A percentile compares a stretch with the other conserved stretches of the same genome.
Conservation (phyloP, 1,284 basidiomycete species). For the Laetiporus sulphureus region DNA sequence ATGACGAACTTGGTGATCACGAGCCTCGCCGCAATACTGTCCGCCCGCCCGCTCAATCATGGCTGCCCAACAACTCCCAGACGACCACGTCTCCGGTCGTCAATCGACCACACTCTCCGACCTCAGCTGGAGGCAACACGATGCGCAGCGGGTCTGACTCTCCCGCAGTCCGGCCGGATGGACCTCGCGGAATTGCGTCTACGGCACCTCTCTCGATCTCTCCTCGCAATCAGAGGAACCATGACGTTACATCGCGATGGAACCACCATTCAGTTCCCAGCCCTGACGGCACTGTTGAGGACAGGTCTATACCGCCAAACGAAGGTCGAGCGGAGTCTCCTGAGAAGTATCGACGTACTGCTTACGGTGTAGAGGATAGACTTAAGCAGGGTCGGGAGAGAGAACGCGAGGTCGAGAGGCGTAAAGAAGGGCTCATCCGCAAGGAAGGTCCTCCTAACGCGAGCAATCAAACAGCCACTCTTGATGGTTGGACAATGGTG, state of each 20-base stretch:
- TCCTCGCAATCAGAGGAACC: neutral
- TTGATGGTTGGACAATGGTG: slow-evolving; percentile 41
- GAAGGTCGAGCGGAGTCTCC: slow-evolving; percentile 32
- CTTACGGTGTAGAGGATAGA: slow-evolving; percentile 14
- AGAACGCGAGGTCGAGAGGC: too few species aligned
- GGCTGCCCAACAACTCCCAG: slow-evolving; percentile 20
- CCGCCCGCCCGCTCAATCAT: slow-evolving; percentile 35
- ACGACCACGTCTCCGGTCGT: slow-evolving; percentile 24
- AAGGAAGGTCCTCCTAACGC: slow-evolving; percentile 12
- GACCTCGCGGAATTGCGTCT: slow-evolving; percentile 16
- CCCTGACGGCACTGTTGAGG: slow-evolving; percentile 36
- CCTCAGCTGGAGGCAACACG: slow-evolving; percentile 35
- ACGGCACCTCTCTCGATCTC: slow-evolving; percentile 15
- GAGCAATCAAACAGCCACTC: slow-evolving; percentile 11
- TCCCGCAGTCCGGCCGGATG: slow-evolving; percentile 16
- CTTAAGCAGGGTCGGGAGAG: slow-evolving; percentile 10
- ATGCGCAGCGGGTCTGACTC: slow-evolving; percentile 15
- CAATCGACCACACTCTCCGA: slow-evolving; percentile 22
- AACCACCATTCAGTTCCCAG: slow-evolving; percentile 35
- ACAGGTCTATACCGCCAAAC: neutral
- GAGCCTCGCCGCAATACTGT: slow-evolving; percentile 38
- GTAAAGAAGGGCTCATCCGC: slow-evolving; percentile 7
- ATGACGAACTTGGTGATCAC: slow-evolving; percentile 55
- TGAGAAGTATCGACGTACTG: slow-evolving; percentile 26
- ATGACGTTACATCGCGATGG: slow-evolving; percentile 2